Conservation (phyloP, 257 asterid genomes). For the Solanum appendiculatum region DNA sequence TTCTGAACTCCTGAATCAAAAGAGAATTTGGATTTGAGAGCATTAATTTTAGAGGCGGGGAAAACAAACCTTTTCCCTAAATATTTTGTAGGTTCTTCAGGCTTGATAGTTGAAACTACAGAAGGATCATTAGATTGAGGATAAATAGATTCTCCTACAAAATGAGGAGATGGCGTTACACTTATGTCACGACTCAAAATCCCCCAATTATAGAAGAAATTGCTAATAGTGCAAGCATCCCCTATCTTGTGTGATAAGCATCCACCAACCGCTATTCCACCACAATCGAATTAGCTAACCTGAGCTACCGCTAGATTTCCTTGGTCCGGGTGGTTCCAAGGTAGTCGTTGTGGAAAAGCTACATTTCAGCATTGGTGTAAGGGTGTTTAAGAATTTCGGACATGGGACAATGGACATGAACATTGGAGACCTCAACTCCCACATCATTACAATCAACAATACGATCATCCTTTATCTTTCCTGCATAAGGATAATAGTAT, state of each 20-base stretch:
- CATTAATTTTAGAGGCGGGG: not conserved
- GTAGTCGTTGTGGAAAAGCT: not conserved
- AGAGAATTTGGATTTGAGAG: not conserved
- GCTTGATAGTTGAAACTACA: not conserved
- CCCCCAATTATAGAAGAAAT: constrained; percentile 1
- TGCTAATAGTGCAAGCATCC: not conserved
- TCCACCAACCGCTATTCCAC: not conserved
- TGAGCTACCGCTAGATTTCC: not conserved
- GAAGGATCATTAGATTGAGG: not conserved
- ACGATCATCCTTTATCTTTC: not conserved
- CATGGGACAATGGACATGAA: not conserved
- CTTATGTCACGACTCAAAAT: not conserved
- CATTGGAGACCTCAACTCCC: not conserved
- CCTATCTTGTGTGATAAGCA: not conserved
- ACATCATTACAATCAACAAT: not conserved
- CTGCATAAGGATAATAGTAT: not conserved
- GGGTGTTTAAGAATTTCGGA: not conserved
- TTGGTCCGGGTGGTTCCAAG: not conserved
- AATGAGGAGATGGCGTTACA: not conserved
- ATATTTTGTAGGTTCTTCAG: not conserved
- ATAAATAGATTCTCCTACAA: not conserved
- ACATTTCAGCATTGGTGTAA: not conserved
- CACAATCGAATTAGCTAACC: constrained; percentile 1
- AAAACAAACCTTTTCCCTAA: not conserved
- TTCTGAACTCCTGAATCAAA: not conserved